phyloP scores from a whole-genome alignment of 2,329 filamentous ascomycete species.

The Sporothrix brunneoviolacea region DNA sequence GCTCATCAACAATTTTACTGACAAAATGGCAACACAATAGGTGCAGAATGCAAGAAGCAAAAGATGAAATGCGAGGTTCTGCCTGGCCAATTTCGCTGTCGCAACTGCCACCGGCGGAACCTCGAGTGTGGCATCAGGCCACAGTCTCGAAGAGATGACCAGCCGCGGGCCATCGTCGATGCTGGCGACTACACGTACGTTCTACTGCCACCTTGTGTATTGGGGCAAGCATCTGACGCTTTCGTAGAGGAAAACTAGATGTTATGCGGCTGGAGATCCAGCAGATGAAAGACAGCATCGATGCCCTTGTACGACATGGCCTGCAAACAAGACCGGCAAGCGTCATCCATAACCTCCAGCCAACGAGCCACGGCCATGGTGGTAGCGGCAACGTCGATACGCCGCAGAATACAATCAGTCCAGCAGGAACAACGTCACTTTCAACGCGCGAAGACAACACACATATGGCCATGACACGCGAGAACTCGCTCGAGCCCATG shows the following conservation, averaged over 20 bases:
- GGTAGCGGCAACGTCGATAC: too few species aligned
- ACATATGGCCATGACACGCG: constrained; percentile 37
- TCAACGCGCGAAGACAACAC: constrained; percentile 23
- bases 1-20: too few species aligned
- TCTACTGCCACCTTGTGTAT: too few species aligned
- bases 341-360: too few species aligned
- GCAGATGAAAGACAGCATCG: constrained; percentile 21
- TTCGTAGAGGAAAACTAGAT: constrained; percentile 2
- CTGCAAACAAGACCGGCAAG: not conserved
- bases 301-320: constrained; percentile 17
- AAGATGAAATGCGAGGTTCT: constrained; percentile 42
- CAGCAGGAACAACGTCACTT: constrained; percentile 21
- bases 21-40: too few species aligned
- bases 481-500: constrained; percentile 36
- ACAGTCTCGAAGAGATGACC: too few species aligned
- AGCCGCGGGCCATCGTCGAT: too few species aligned
- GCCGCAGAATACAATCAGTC: not conserved
- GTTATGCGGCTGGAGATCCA: constrained; percentile 17
- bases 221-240: too few species aligned
- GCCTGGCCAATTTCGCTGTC: constrained; percentile 33
- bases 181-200: too few species aligned
- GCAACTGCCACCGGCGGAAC: constrained; percentile 35
- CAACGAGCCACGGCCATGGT: too few species aligned
- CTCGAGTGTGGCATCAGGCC: constrained; percentile 35
- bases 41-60: constrained; percentile 39